A percentile compares a stretch with the other conserved stretches of the same genome.
Conservation (phyloP, 495 filamentous ascomycete genomes). For the Lophiotrema nucula region DNA sequence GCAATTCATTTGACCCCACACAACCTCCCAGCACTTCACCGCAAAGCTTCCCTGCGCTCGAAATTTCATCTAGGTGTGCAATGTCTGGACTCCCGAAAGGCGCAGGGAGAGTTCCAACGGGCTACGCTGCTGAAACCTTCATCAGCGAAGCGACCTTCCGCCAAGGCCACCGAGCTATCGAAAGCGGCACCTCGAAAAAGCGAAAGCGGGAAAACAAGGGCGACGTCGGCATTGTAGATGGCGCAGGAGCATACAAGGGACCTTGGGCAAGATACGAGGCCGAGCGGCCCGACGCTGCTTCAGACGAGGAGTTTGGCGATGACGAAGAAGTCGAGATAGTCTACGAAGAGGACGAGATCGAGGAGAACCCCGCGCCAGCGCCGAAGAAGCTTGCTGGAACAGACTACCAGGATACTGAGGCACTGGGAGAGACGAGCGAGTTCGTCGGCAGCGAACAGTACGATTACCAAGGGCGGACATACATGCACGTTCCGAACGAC, state of each 20-base stretch:
- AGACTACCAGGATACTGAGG: slow-evolving; percentile 56
- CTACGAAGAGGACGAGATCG: slow-evolving; percentile 65
- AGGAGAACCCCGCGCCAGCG: slow-evolving; percentile 49
- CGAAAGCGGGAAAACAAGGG: slow-evolving; percentile 79
- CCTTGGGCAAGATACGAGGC: slow-evolving; percentile 89
- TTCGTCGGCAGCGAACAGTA: slow-evolving; percentile 80
- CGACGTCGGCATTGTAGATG: slow-evolving; percentile 76
- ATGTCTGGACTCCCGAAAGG: slow-evolving; percentile 57
- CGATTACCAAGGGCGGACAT: slow-evolving; percentile 90
- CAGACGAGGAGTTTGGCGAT: slow-evolving; percentile 53
- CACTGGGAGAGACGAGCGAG: slow-evolving; percentile 64
- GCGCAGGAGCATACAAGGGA: slow-evolving; percentile 81
- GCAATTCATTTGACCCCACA: too few relatives aligned
- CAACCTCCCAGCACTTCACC: too few relatives aligned
- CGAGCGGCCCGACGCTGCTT: slow-evolving; percentile 45
- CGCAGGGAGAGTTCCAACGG: slow-evolving; percentile 82
- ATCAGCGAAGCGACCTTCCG: slow-evolving; percentile 86
- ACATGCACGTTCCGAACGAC: slow-evolving; percentile 92
- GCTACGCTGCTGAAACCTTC: slow-evolving; percentile 80
- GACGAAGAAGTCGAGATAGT: slow-evolving; percentile 70
- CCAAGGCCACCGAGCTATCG: slow-evolving; percentile 47
- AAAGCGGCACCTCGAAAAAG: slow-evolving; percentile 66
- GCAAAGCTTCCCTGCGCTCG: background rate
- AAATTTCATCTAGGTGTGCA: background rate
- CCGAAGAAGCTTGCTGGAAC: slow-evolving; percentile 58